Percentiles rank a stretch among this genome's conserved stretches.
These are phyloP conservation scores for Peniophora sp. DNA, from an alignment of 1,284 basidiomycete species.

Conservation along the genomic window DNA sequence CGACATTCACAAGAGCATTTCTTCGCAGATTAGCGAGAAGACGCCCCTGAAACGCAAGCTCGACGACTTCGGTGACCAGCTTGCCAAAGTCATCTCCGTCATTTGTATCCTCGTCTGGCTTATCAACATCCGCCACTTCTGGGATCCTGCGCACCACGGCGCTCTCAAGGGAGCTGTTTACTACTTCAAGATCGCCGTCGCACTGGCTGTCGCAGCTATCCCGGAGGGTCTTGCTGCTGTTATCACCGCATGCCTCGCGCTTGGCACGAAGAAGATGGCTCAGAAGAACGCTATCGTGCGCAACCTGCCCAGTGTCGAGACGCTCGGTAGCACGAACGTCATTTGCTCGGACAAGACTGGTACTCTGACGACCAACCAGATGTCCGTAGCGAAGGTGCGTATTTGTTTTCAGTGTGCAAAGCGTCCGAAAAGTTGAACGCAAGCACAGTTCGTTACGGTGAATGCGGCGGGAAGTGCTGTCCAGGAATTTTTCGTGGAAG, in stretches of 20 bases:
- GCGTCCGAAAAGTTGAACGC: neutral
- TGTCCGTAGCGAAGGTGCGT: slow-evolving; percentile 82
- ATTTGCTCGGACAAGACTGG: slow-evolving; percentile 98
- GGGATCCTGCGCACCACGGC: slow-evolving; percentile 86
- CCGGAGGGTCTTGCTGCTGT: slow-evolving; percentile 94
- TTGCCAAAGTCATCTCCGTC: slow-evolving; percentile 93
- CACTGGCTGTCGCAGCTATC: slow-evolving; percentile 92
- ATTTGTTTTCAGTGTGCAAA: neutral
- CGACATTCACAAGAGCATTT: slow-evolving; percentile 91
- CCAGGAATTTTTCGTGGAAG: slow-evolving; percentile 76
- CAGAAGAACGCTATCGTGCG: slow-evolving; percentile 95
- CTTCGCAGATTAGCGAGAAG: slow-evolving; percentile 84
- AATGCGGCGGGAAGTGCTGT: slow-evolving; percentile 45
- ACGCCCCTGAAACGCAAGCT: slow-evolving; percentile 93
- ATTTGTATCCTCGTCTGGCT: slow-evolving; percentile 96
- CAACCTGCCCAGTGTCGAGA: slow-evolving; percentile 94
- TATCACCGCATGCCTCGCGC: slow-evolving; percentile 91
- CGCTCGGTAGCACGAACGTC: slow-evolving; percentile 91
- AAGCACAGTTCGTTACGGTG: slow-evolving; percentile 64
- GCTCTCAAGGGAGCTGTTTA: slow-evolving; percentile 89
- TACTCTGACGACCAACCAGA: slow-evolving; percentile 92
- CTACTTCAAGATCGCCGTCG: slow-evolving; percentile 97
- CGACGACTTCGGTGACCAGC: slow-evolving; percentile 92
- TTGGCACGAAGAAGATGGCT: slow-evolving; percentile 97
- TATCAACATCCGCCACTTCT: slow-evolving; percentile 90